These are phyloP conservation scores for Tripterygium wilfordii DNA, from an alignment of 177 flowering plant genomes.

Conservation along the genomic window DNA sequence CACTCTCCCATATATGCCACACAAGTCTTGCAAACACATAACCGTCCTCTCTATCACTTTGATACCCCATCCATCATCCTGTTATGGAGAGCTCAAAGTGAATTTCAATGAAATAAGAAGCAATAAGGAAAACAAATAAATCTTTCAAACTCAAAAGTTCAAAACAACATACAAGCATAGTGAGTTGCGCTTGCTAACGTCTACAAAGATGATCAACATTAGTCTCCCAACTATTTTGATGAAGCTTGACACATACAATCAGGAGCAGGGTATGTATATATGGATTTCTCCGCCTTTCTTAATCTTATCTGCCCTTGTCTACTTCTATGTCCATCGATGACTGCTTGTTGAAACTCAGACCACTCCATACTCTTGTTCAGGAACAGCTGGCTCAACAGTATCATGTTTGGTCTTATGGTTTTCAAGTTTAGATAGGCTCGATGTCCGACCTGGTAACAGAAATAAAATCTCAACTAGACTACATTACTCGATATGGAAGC, in stretches of 20 bases:
- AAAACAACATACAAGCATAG: neutral
- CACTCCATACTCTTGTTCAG: slow-evolving; percentile 79
- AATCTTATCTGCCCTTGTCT: slow-evolving; percentile 79
- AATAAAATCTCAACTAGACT: neutral
- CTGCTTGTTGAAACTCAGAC: slow-evolving; percentile 71
- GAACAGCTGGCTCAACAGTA: slow-evolving; percentile 74
- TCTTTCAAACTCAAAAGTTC: neutral
- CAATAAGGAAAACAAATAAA: too few relatives aligned
- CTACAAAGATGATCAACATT: neutral
- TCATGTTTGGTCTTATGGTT: slow-evolving; percentile 91
- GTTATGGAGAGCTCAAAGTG: too few relatives aligned
- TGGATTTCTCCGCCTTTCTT: slow-evolving; percentile 70
- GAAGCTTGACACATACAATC: slow-evolving; percentile 80
- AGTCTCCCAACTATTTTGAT: neutral
- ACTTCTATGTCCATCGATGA: slow-evolving; percentile 68
- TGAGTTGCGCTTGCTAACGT: neutral
- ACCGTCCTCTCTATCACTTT: too few relatives aligned
- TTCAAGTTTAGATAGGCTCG: slow-evolving; percentile 74
- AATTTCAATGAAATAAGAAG: too few relatives aligned
- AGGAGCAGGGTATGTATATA: slow-evolving; percentile 92
- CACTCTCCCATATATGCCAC: too few relatives aligned
- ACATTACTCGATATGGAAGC: too few relatives aligned
- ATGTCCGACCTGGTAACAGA: slow-evolving; percentile 63
- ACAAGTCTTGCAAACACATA: too few relatives aligned
- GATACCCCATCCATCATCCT: too few relatives aligned